Percentiles rank a stretch among this genome's conserved stretches.
phyloP scores from a whole-genome alignment of 306 rosid genomes.

The Pyrus communis region DNA sequence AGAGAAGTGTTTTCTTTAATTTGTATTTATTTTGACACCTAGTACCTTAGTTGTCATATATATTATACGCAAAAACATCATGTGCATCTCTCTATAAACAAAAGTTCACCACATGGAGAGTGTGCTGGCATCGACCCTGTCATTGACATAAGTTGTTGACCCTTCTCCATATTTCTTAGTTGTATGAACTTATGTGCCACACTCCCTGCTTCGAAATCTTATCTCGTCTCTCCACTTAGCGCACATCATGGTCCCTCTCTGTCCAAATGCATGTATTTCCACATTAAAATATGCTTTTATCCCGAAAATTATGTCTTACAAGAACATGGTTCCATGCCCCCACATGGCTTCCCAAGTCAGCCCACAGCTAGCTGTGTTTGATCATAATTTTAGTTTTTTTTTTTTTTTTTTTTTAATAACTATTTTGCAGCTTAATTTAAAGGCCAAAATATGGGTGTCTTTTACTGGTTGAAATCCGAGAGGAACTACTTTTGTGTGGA shows the following conservation, averaged over 20 bases:
- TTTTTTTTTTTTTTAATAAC: conserved; percentile 14
- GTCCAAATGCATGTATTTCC: background rate
- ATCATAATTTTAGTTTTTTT: conserved; percentile 13
- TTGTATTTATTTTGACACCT: background rate
- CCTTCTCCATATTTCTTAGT: conserved; percentile 18
- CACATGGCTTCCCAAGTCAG: conserved; percentile 43
- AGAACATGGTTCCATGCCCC: conserved; percentile 40
- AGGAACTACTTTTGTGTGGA: conserved; percentile 4
- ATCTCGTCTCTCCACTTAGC: background rate
- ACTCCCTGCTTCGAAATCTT: conserved; percentile 4
- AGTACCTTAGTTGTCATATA: background rate
- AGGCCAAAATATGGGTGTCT: background rate
- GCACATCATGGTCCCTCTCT: conserved; percentile 14
- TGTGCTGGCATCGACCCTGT: conserved; percentile 47
- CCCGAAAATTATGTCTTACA: conserved; percentile 3
- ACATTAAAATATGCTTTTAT: conserved; percentile 9
- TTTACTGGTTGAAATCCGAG: background rate
- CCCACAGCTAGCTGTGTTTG: conserved; percentile 9
- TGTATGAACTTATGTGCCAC: conserved; percentile 25
- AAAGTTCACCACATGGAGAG: conserved; percentile 50
- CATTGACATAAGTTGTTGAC: conserved; percentile 21
- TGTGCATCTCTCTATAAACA: conserved; percentile 17
- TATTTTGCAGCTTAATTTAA: background rate
- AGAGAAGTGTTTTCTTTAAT: background rate
- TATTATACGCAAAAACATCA: background rate